phyloP scores from a whole-genome alignment of 306 rosid species.

The Psophocarpus tetragonolobus region DNA sequence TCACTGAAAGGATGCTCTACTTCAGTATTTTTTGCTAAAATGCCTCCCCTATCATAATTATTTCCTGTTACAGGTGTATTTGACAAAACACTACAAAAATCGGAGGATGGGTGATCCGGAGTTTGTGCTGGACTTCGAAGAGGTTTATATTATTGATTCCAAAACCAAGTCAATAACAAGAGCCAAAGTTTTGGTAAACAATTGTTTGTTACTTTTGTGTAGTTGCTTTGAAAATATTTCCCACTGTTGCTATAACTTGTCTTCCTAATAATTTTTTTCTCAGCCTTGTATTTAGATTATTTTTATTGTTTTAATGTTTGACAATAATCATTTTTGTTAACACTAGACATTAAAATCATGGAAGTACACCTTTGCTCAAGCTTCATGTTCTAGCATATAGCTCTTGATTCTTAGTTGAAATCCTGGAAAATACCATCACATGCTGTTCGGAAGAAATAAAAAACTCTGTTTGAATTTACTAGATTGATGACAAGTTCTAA shows the following conservation, averaged over 20 bases:
- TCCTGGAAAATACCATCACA: conserved; percentile 9
- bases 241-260: neutral
- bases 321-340: neutral
- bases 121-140: conserved; percentile 91
- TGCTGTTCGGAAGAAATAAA: neutral
- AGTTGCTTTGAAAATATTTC: conserved; percentile 22
- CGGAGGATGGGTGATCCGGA: conserved; percentile 77
- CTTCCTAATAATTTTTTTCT: neutral
- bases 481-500: neutral
- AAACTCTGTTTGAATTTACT: neutral
- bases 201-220: neutral
- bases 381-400: neutral
- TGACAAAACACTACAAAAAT: conserved; percentile 91
- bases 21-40: neutral
- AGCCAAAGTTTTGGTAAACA: conserved; percentile 82
- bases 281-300: conserved; percentile 29
- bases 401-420: conserved; percentile 4
- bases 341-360: neutral
- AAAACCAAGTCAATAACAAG: conserved; percentile 84
- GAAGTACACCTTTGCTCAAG: neutral
- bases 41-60: conserved; percentile 7
- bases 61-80: conserved; percentile 62
- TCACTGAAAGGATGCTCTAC: neutral
- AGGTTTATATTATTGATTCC: conserved; percentile 87
- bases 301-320: neutral